Percentiles rank a stretch among this genome's conserved stretches.
phyloP scores from a whole-genome alignment of 192 early-diverging fungal species.

The Gonapodya prolifera region DNA sequence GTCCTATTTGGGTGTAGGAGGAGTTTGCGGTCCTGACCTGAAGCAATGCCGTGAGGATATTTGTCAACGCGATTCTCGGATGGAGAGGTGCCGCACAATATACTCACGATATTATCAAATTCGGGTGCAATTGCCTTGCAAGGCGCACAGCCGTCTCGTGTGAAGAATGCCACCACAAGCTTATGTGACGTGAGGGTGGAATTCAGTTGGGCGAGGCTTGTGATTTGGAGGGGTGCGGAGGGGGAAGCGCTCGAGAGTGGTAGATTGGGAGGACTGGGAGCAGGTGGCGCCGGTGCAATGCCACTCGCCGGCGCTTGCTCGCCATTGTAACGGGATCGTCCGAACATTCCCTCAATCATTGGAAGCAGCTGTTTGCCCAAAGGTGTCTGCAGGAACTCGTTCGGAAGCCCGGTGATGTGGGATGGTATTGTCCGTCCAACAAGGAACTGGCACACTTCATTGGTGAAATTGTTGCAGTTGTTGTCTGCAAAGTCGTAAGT shows the following conservation, averaged over 20 bases:
- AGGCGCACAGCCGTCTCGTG: slow-evolving; percentile 51
- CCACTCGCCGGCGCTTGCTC: slow-evolving; percentile 14
- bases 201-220: slow-evolving; percentile 24
- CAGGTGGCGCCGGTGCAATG: slow-evolving; percentile 7
- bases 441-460: slow-evolving; percentile 68
- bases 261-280: slow-evolving; percentile 8
- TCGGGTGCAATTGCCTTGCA: slow-evolving; percentile 56
- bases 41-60: slow-evolving; percentile 20
- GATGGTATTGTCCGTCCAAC: slow-evolving; percentile 59
- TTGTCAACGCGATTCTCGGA: too few species aligned
- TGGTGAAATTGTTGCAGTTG: slow-evolving; percentile 54
- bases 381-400: slow-evolving; percentile 39
- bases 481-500: too few species aligned
- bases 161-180: slow-evolving; percentile 55
- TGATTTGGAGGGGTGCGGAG: slow-evolving; percentile 20
- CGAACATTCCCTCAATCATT: slow-evolving; percentile 56
- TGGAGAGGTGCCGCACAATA: too few species aligned
- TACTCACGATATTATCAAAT: slow-evolving; percentile 39
- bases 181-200: slow-evolving; percentile 27
- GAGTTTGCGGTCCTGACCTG: slow-evolving; percentile 11
- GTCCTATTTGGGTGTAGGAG: not conserved
- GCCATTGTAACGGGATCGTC: slow-evolving; percentile 17
- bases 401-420: slow-evolving; percentile 61
- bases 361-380: slow-evolving; percentile 51
- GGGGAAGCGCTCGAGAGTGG: not conserved